Base-by-base conservation (phyloP, 768 basidiomycete species). In the Fistulinella prunicolor region DNA sequence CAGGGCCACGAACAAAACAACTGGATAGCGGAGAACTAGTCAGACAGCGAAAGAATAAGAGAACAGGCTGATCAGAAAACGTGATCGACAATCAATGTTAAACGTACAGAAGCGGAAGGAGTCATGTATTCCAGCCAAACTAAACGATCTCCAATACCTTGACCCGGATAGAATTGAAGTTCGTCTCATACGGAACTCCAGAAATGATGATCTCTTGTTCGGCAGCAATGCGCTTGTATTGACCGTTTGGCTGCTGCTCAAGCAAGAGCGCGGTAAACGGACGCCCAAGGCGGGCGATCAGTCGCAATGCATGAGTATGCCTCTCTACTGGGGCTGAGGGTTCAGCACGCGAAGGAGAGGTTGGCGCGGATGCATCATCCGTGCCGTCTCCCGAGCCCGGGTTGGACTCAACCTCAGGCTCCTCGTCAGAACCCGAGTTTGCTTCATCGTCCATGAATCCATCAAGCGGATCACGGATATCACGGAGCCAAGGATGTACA, bases 151-250 rank as follows among this genome's bases (percentile, higher is more conserved):
- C 45, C 9, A 46, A 26, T 16, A 46, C 38, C 30, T 23, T 30
- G 17, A 2, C 3, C 7, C 49, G 22, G 38, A 50, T 12, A 3
- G 35, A 13, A 4, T 37, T 41, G 2, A 21, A 17, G 13, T 29
- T 22, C 8, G 24, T 19, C 6, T 41, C 6, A 39, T 10, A 26
- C 4, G 10, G 19, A 10, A 42, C 28, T n/a, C 42, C 49, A 7
- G 44, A 28, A 8, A 45, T 1, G 6, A 41, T 20, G 23, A 53
- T 53, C 23, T 49, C 51, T 10, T 38, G 17, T 5, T 50, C 43
- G 4, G 35, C 22, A 17, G 49, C 48, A 12, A 51, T 37, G 37
- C 52, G 62, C 23, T 58, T 69, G 68, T 51, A 30, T 9, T 30
- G 16, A 3, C 19, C 12, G 32, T 42, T 28, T 3, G 37, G 2